Evolutionary conservation across 176 grass and related monocot genomes (phyloP).

Genomic region (Thalia dealbata): DNA sequence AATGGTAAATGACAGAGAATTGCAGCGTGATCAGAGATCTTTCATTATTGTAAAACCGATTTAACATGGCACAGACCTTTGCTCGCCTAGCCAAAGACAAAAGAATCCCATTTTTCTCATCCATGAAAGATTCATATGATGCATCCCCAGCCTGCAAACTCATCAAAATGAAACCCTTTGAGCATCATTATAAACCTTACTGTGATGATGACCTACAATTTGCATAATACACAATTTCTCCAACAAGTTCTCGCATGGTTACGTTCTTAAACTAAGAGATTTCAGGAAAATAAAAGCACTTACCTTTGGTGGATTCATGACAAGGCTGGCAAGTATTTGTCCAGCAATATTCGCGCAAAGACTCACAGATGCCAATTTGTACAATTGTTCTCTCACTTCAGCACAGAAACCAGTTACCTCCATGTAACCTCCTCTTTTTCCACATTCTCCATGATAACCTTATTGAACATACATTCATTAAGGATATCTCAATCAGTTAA

Average conservation of each 20-base stretch:
- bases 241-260: not conserved
- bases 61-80: conserved; percentile 37
- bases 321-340: conserved; percentile 82
- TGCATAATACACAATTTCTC: not conserved
- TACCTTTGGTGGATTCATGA: conserved; percentile 99
- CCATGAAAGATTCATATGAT: conserved; percentile 79
- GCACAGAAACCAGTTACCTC: conserved; percentile 84
- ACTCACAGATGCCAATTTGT: conserved; percentile 93
- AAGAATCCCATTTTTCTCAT: conserved; percentile 77
- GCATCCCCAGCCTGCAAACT: conserved; percentile 70
- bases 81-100: conserved; percentile 78
- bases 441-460: conserved; percentile 97
- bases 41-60: not conserved
- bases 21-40: too few relatives aligned
- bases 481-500: not conserved
- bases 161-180: conserved; percentile 9
- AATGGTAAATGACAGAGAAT: not conserved
- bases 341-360: conserved; percentile 84
- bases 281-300: not conserved
- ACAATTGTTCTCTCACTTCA: conserved; percentile 88
- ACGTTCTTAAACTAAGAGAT: not conserved
- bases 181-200: not conserved
- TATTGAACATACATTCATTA: not conserved
- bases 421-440: conserved; percentile 98
- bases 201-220: not conserved